A percentile compares a stretch with the other conserved stretches of the same genome.
phyloP scores from a whole-genome alignment of 108 stramenopile species.

The Discostella stelligeroides region DNA sequence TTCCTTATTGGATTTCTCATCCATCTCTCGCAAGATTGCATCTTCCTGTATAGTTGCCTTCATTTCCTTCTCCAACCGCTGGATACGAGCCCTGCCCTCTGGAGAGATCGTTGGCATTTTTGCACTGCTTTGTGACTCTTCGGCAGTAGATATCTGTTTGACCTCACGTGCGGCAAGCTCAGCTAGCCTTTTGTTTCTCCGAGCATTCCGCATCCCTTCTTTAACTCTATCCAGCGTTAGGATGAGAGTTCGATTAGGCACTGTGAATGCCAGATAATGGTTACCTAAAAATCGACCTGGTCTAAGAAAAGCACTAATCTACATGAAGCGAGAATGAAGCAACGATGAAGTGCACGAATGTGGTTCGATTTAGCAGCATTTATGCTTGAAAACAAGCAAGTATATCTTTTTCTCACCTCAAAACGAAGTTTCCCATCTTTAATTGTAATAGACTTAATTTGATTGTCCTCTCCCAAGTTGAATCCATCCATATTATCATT shows the following conservation, averaged over 20 bases:
- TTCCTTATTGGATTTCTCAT: conserved; percentile 19
- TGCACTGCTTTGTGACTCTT: conserved; percentile 1
- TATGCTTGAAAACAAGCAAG: too few species aligned
- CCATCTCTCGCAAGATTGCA: conserved; percentile 24
- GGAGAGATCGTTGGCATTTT: conserved; percentile 33
- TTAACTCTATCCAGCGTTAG: conserved; percentile 81
- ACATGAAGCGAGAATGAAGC: background rate
- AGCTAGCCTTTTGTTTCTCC: conserved; percentile 69
- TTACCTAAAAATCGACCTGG: conserved; percentile 88
- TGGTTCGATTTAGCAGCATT: too few species aligned
- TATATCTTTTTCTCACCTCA: conserved; percentile 67
- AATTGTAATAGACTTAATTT: conserved; percentile 69
- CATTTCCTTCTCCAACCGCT: conserved; percentile 41
- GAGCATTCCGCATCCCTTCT: conserved; percentile 76
- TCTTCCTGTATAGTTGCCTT: conserved; percentile 42
- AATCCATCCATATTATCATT: conserved; percentile 81
- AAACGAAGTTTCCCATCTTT: conserved; percentile 82
- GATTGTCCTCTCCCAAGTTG: conserved; percentile 84
- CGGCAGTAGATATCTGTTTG: conserved; percentile 22
- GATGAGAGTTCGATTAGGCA: conserved; percentile 84
- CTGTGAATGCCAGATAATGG: conserved; percentile 86
- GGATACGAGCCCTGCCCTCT: conserved; percentile 41
- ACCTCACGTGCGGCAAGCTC: conserved; percentile 55
- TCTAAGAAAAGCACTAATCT: conserved; percentile 64
- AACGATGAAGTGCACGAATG: too few species aligned